A percentile compares a stretch with the other conserved stretches of the same genome.
phyloP scores from a whole-genome alignment of 192 early-diverging fungal species.

The Dispira parvispora region DNA sequence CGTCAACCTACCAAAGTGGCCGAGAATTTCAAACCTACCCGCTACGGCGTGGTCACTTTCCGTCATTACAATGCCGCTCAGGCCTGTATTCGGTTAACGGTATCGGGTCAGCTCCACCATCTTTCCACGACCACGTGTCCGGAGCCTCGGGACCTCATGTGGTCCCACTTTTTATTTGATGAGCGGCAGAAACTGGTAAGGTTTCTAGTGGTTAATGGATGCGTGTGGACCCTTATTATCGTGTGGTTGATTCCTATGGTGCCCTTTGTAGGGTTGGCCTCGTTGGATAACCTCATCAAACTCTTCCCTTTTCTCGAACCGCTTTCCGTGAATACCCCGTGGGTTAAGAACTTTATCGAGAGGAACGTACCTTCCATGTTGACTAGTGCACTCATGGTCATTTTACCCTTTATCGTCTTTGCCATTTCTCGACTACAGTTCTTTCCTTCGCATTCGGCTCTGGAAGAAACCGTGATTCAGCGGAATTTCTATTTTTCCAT shows the following conservation, averaged over 20 bases:
- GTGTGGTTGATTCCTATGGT: slow-evolving; percentile 48
- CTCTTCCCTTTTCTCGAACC: slow-evolving; percentile 28
- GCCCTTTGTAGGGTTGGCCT: slow-evolving; percentile 35
- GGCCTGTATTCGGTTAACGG: slow-evolving; percentile 33
- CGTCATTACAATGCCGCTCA: slow-evolving; percentile 34
- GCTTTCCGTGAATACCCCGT: slow-evolving; percentile 21
- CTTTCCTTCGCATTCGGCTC: slow-evolving; percentile 34
- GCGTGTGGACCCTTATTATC: slow-evolving; percentile 34
- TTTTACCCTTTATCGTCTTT: slow-evolving; percentile 26
- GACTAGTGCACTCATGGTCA: slow-evolving; percentile 30
- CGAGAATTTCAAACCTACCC: slow-evolving; percentile 27
- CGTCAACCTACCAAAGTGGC: not conserved
- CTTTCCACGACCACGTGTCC: slow-evolving; percentile 34
- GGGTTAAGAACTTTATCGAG: slow-evolving; percentile 29
- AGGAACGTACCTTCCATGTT: slow-evolving; percentile 31
- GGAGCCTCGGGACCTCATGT: slow-evolving; percentile 44
- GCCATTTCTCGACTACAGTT: slow-evolving; percentile 39
- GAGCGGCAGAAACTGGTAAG: slow-evolving; percentile 26
- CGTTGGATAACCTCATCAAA: slow-evolving; percentile 27
- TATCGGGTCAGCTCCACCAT: slow-evolving; percentile 30
- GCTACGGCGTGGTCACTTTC: slow-evolving; percentile 42
- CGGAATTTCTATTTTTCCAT: slow-evolving; percentile 43
- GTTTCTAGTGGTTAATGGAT: slow-evolving; percentile 25
- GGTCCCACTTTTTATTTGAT: slow-evolving; percentile 28
- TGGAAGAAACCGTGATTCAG: slow-evolving; percentile 33